Conservation (phyloP, 2,329 filamentous ascomycete species). For the Hymenoscyphus infarciens region DNA sequence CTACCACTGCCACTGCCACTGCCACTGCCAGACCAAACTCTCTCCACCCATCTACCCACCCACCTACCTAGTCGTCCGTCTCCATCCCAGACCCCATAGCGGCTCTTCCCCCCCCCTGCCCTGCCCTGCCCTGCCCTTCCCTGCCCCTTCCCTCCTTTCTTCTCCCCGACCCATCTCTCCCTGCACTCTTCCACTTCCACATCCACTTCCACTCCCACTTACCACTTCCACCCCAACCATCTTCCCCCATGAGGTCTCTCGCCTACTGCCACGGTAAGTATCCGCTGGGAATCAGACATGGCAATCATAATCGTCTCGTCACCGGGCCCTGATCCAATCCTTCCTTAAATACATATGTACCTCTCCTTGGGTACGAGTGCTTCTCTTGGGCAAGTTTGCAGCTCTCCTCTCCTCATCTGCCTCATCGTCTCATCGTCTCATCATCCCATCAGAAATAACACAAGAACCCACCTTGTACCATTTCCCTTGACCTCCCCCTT, state of each 20-base stretch:
- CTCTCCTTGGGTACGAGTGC: background rate
- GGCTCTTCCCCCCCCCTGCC: background rate
- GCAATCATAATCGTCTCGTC: background rate
- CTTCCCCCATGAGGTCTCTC: background rate
- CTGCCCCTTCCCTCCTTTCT: background rate
- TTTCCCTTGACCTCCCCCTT: background rate
- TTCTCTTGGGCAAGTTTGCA: constrained; percentile 1
- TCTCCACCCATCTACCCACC: background rate
- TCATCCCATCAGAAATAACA: background rate
- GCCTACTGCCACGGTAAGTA: background rate
- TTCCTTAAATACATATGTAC: background rate
- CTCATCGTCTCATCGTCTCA: background rate
- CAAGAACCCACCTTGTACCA: background rate
- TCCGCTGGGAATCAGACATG: background rate
- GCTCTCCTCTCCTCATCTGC: background rate
- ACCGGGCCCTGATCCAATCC: background rate
- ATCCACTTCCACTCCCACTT: no score
- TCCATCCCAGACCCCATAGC: background rate
- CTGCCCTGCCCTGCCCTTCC: no score
- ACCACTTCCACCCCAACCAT: background rate
- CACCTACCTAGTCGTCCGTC: background rate
- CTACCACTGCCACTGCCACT: background rate
- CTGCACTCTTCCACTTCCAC: constrained; percentile 2
- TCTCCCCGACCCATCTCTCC: background rate
- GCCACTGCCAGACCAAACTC: background rate